These are phyloP conservation scores for Annona squamosa DNA, from an alignment of 164 flowering plant genomes.

Conservation along the genomic window DNA sequence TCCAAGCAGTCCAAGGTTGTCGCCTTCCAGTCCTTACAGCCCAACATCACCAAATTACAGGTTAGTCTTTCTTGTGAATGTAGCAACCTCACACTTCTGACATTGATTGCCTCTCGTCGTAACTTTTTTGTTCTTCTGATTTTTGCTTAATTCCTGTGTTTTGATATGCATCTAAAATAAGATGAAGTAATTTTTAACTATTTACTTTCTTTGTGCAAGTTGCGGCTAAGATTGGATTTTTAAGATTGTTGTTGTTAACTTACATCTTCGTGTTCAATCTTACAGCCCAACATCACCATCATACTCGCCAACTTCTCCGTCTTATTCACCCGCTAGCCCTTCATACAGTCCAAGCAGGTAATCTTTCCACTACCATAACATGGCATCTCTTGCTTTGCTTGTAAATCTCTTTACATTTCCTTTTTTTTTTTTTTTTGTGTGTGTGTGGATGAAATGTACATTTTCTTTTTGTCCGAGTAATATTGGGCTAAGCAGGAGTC, in stretches of 20 bases:
- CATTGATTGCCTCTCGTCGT: neutral
- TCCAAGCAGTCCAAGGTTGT: slow-evolving; percentile 82
- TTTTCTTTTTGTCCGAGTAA: too few species aligned
- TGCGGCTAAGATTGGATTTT: neutral
- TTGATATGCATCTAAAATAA: neutral
- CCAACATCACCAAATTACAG: slow-evolving; percentile 93
- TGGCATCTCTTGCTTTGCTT: neutral
- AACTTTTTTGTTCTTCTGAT: neutral
- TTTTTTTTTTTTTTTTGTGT: neutral
- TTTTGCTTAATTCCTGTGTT: neutral
- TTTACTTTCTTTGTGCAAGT: neutral
- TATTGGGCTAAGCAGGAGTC: too few species aligned
- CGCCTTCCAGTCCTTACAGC: slow-evolving; percentile 84
- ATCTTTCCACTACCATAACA: neutral
- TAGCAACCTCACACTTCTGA: neutral
- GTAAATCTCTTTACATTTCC: neutral
- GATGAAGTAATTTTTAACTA: neutral
- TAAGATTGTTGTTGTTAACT: neutral
- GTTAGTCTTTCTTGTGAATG: slow-evolving; percentile 22
- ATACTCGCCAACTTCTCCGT: slow-evolving; percentile 95
- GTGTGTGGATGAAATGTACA: too few species aligned
- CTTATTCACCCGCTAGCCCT: slow-evolving; percentile 89
- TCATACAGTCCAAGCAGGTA: slow-evolving; percentile 97
- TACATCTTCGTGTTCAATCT: slow-evolving; percentile 8
- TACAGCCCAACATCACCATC: slow-evolving; percentile 95